Percentiles rank a stretch among this genome's conserved stretches.
phyloP scores from a whole-genome alignment of 495 filamentous ascomycete species.

The Penicillium psychrofluorescens region DNA sequence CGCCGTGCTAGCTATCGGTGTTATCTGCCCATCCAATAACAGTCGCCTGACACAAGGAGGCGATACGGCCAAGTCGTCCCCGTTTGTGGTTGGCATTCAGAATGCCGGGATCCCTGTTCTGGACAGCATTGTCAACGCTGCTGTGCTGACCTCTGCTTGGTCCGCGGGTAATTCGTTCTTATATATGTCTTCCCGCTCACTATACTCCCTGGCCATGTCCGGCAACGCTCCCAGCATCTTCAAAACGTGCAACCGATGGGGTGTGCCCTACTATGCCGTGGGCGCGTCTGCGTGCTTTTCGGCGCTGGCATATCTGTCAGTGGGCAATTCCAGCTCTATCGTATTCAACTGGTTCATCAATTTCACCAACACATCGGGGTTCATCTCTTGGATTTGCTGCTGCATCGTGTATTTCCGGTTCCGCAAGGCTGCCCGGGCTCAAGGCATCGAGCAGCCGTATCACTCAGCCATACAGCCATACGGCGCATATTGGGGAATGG shows the following conservation, averaged over 20 bases:
- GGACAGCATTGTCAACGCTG: slow-evolving; percentile 70
- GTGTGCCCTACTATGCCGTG: slow-evolving; percentile 43
- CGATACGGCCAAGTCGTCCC: slow-evolving; percentile 42
- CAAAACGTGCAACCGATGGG: slow-evolving; percentile 40
- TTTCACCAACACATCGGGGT: slow-evolving; percentile 51
- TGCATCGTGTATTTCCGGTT: slow-evolving; percentile 55
- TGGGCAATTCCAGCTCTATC: slow-evolving; percentile 23
- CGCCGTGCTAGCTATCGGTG: slow-evolving; percentile 49
- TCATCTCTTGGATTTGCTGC: slow-evolving; percentile 57
- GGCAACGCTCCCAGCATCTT: slow-evolving; percentile 42
- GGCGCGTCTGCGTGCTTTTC: slow-evolving; percentile 25
- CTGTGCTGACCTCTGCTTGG: slow-evolving; percentile 62
- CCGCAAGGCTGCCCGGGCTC: slow-evolving; percentile 41
- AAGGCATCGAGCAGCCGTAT: slow-evolving; percentile 50
- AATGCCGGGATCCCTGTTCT: slow-evolving; percentile 60
- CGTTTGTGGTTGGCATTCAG: slow-evolving; percentile 54
- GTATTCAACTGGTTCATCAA: slow-evolving; percentile 54
- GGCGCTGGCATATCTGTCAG: slow-evolving; percentile 28
- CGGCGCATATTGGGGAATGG: slow-evolving; percentile 40
- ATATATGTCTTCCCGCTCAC: slow-evolving; percentile 69
- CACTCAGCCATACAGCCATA: slow-evolving; percentile 45
- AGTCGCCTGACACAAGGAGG: slow-evolving; percentile 43
- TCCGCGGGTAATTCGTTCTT: slow-evolving; percentile 74
- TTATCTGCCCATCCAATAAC: slow-evolving; percentile 48
- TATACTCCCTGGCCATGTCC: slow-evolving; percentile 48